phyloP scores from a whole-genome alignment of 2,329 filamentous ascomycete genomes.

The Pseudogymnoascus sp. region DNA sequence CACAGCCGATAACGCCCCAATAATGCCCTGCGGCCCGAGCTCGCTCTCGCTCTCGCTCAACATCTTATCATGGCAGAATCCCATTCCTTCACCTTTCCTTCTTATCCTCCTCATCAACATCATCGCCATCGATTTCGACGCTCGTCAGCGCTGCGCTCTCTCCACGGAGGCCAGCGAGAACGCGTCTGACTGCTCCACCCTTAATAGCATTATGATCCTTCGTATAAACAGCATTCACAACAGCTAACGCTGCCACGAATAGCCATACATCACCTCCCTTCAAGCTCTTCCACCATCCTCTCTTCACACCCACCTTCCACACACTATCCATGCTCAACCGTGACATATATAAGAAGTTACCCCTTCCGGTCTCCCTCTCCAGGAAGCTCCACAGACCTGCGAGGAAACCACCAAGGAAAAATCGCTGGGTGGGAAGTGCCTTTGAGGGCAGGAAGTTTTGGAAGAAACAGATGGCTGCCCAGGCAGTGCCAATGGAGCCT shows the following conservation, averaged over 20 bases:
- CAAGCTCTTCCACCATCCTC: conserved; percentile 78
- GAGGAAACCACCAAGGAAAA: conserved; percentile 82
- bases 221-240: conserved; percentile 60
- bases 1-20: conserved; percentile 3
- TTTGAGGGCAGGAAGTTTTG: conserved; percentile 69
- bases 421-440: conserved; percentile 73
- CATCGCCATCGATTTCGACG: neutral
- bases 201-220: conserved; percentile 23
- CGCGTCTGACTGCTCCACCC: conserved; percentile 23
- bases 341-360: conserved; percentile 71
- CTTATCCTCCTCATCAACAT: conserved; percentile 4
- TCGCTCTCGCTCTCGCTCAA: neutral
- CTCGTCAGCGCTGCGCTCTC: conserved; percentile 19
- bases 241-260: conserved; percentile 71
- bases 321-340: conserved; percentile 73
- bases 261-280: conserved; percentile 78
- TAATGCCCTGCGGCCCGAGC: neutral
- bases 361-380: conserved; percentile 56
- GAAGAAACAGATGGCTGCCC: conserved; percentile 87
- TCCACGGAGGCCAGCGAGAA: conserved; percentile 25
- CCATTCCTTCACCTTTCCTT: neutral
- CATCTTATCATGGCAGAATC: neutral
- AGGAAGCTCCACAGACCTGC: conserved; percentile 82
- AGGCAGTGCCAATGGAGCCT: conserved; percentile 76
- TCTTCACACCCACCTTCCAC: conserved; percentile 93